These are phyloP conservation scores for Teunomyces barrocoloradensis DNA, from an alignment of 805 yeast genomes.

Conservation along the genomic window DNA sequence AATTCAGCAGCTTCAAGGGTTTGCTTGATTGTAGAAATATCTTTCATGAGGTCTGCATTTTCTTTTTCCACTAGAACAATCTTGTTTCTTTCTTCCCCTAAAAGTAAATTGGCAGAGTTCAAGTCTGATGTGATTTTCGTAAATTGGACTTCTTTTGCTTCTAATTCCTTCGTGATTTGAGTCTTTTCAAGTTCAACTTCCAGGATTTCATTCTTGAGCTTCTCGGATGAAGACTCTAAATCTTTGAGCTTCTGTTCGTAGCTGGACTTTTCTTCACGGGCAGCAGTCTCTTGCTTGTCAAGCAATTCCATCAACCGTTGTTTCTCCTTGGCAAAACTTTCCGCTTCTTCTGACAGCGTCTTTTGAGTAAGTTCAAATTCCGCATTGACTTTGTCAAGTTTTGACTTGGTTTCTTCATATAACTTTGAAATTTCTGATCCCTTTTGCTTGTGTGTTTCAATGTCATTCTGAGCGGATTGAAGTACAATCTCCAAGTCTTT, in stretches of 20 bases:
- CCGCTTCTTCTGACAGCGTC: neutral
- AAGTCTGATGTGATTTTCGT: neutral
- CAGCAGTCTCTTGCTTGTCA: neutral
- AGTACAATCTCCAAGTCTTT: neutral
- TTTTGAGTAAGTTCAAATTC: neutral
- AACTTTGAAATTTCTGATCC: neutral
- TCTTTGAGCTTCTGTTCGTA: neutral
- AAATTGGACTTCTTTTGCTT: neutral
- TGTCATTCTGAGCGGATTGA: neutral
- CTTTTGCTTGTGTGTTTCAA: neutral
- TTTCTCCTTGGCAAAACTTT: neutral
- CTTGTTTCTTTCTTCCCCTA: neutral
- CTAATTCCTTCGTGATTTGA: neutral
- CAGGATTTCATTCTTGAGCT: neutral
- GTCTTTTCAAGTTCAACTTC: neutral
- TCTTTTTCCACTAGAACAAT: neutral
- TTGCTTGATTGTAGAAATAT: neutral
- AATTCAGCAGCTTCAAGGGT: neutral
- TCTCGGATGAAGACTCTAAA: neutral
- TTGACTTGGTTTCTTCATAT: neutral
- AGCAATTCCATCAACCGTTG: neutral
- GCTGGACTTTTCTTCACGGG: neutral
- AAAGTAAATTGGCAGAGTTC: neutral
- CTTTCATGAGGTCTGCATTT: neutral
- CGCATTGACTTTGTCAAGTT: neutral